Evolutionary conservation across 2,329 filamentous ascomycete species (phyloP), one percentile per base, ranked within the genome.

Genomic region (Zalaria obscura): DNA sequence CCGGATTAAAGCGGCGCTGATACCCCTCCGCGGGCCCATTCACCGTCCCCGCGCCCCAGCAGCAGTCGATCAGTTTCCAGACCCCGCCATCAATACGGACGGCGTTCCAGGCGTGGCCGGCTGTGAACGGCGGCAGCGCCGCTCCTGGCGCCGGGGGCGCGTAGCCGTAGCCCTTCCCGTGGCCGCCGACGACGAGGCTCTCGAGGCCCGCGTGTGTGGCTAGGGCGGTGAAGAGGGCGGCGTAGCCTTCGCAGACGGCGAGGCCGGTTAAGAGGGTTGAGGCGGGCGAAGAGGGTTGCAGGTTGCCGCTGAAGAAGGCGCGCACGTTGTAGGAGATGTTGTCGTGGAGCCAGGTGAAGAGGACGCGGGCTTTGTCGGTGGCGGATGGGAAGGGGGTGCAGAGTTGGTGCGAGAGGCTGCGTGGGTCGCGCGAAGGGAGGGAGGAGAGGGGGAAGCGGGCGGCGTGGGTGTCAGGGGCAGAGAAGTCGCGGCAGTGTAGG

Each of bases 311-410:
- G 55, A 93, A 93, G 65, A 95, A 93, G 25, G 79, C 73, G 26
- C 75, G 70, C 0, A 78, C 76, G 56, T 96, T 85, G 58, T 96
- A 98, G 37, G 71, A 72, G 44, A 98, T 79, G 52, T 96, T 96
- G 61, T 96, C 80, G 61, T 96, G 89, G 34, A 88, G 77, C 91
- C 91, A 98, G 1, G 83, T 85, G 57, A 96, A 96, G 45, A 98
- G 84, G 2, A 78, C 86, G 27, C 91, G 75, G 2, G 91, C 89
- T 64, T 95, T 95, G 60, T 96, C 89, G 0, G 89, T 94, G 1
- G 81, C 89, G 1, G 85, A 94, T 1, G 76, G 63, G 55, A 96
- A 95, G 0, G 83, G 81, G 3, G 72, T 68, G 43, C 86, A 93
- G 18, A 96, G 73, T 40, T 83, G 75, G 40, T 75, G 72, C 0